A percentile compares a stretch with the other conserved stretches of the same genome.
phyloP scores from a whole-genome alignment of 345 rosid genomes.

The Clarkia xantiana region DNA sequence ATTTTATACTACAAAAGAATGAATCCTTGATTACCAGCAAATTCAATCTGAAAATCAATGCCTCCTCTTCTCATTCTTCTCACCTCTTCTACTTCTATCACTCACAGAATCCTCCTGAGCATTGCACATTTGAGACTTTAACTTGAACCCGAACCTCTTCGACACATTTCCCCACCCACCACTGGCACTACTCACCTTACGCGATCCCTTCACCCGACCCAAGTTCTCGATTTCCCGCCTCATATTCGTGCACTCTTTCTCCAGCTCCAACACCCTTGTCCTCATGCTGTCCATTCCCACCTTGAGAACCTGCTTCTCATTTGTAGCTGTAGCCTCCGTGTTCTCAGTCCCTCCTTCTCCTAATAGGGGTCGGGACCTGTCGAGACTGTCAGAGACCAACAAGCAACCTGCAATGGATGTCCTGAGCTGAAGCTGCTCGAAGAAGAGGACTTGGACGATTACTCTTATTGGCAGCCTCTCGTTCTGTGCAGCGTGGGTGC shows the following conservation, averaged over 20 bases:
- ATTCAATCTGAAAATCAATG: no score
- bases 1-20: no score
- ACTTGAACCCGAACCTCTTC: constrained; percentile 56
- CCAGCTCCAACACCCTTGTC: constrained; percentile 76
- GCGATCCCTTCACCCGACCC: constrained; percentile 24
- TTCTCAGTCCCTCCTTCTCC: constrained; percentile 54
- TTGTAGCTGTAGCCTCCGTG: constrained; percentile 47
- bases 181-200: not conserved
- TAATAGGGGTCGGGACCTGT: constrained; percentile 72
- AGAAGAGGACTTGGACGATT: constrained; percentile 88
- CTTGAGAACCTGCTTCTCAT: constrained; percentile 88
- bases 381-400: constrained; percentile 83
- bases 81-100: no score
- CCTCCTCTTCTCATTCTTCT: no score
- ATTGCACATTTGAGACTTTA: constrained; percentile 91
- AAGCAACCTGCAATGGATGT: constrained; percentile 93
- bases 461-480: constrained; percentile 81
- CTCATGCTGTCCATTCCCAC: constrained; percentile 97
- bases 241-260: constrained; percentile 63
- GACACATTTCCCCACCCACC: constrained; percentile 6
- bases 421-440: constrained; percentile 96
- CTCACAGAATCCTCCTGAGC: constrained; percentile 82
- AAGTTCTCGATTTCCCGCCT: constrained; percentile 82
- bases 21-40: no score
- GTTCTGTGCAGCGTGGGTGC: constrained; percentile 94